These are phyloP conservation scores for Leccinum incarnatum DNA, from an alignment of 768 basidiomycete species.

Conservation along the genomic window DNA sequence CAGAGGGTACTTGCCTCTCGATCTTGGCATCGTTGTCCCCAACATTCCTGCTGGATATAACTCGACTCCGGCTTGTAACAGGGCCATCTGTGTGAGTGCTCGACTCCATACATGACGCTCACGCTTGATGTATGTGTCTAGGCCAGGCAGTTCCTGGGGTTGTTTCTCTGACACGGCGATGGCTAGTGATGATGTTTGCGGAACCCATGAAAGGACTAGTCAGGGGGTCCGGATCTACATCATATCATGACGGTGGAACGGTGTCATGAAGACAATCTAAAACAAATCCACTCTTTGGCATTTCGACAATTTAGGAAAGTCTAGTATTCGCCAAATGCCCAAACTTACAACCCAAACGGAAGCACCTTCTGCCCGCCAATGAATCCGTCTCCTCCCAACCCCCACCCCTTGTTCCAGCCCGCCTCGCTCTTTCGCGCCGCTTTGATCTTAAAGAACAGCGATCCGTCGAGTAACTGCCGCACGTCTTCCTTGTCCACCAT, in stretches of 20 bases:
- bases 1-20: conserved; percentile 1
- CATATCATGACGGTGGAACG: background rate
- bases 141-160: background rate
- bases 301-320: conserved; percentile 1
- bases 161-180: background rate
- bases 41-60: conserved; percentile 42
- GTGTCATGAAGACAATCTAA: background rate
- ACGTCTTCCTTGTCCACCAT: conserved; percentile 42
- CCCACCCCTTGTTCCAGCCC: conserved; percentile 32
- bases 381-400: conserved; percentile 31
- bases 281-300: background rate
- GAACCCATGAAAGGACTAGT: background rate
- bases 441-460: conserved; percentile 35
- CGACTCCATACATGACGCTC: background rate
- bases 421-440: conserved; percentile 15
- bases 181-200: conserved; percentile 19
- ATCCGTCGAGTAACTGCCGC: conserved; percentile 41
- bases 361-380: conserved; percentile 29
- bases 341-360: conserved; percentile 26
- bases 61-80: conserved; percentile 33
- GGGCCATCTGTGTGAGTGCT: conserved; percentile 38
- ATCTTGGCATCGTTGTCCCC: conserved; percentile 49
- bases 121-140: background rate
- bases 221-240: background rate
- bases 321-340: background rate